Evolutionary conservation across 805 yeast species (phyloP).

Genomic region (Kurtzmaniella cleridarum): DNA sequence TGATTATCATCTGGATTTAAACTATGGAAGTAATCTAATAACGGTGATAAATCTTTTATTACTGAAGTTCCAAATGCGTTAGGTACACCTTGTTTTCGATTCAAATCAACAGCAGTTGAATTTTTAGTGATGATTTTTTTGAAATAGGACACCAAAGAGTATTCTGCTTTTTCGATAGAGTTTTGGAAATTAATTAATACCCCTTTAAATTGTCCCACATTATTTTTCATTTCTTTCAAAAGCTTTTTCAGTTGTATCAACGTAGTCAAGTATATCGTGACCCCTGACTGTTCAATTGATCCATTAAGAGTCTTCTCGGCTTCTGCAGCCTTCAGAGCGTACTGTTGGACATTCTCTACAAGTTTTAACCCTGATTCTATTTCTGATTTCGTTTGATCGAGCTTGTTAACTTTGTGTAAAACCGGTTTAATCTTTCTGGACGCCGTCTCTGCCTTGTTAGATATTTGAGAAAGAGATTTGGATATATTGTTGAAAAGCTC

Average conservation of each 20-base stretch:
- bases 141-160: constrained; percentile 47
- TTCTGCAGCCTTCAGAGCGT: constrained; percentile 41
- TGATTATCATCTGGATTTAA: constrained; percentile 5
- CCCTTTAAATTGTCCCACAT: constrained; percentile 57
- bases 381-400: constrained; percentile 51
- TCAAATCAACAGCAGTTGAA: constrained; percentile 43
- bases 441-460: constrained; percentile 49
- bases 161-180: constrained; percentile 53
- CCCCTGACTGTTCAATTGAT: constrained; percentile 37
- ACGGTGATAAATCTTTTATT: constrained; percentile 31
- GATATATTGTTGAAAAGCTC: constrained; percentile 51
- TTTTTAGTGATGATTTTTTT: constrained; percentile 24
- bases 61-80: constrained; percentile 7
- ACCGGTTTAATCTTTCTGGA: constrained; percentile 68
- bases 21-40: constrained; percentile 41
- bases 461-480: constrained; percentile 48
- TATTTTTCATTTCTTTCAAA: constrained; percentile 37
- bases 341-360: constrained; percentile 47
- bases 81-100: constrained; percentile 9
- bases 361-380: constrained; percentile 51
- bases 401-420: constrained; percentile 52
- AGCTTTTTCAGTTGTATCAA: constrained; percentile 39
- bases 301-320: constrained; percentile 31
- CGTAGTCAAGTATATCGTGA: constrained; percentile 27
- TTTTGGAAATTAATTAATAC: constrained; percentile 55